Percentiles rank a stretch among this genome's conserved stretches.
These are phyloP conservation scores for Aegilops sharonensis DNA, from an alignment of 176 grass and related monocot species.

Conservation along the genomic window DNA sequence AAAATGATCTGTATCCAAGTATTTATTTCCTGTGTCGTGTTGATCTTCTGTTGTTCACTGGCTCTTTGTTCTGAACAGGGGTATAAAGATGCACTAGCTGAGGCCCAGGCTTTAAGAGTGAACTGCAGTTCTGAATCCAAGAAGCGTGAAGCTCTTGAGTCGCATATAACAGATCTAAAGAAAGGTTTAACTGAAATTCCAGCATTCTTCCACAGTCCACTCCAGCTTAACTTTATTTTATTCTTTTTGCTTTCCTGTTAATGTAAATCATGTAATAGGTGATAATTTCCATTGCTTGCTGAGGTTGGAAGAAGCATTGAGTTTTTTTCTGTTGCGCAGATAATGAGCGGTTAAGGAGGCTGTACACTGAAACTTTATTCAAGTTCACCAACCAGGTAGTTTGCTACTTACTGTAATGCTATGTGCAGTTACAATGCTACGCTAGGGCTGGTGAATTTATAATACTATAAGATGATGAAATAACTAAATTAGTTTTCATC, in stretches of 20 bases:
- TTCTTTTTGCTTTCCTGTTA: neutral
- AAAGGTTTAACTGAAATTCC: conserved; percentile 46
- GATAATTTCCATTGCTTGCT: conserved; percentile 10
- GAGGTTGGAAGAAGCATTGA: conserved; percentile 1
- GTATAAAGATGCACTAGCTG: conserved; percentile 71
- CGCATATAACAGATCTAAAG: conserved; percentile 53
- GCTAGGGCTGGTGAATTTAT: neutral
- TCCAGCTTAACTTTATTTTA: neutral
- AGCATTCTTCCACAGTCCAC: neutral
- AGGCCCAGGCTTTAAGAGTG: conserved; percentile 55
- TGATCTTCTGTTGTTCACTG: conserved; percentile 11
- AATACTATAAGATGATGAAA: neutral
- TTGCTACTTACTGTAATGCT: conserved; percentile 19
- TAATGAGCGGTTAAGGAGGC: conserved; percentile 65
- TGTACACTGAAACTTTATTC: conserved; percentile 70
- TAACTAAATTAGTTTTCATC: neutral
- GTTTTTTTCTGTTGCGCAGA: conserved; percentile 44
- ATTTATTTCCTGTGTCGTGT: neutral
- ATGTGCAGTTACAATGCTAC: neutral
- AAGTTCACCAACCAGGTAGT: conserved; percentile 83
- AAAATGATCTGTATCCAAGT: neutral
- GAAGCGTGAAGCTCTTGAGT: conserved; percentile 52
- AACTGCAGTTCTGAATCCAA: conserved; percentile 55
- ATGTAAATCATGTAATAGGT: neutral
- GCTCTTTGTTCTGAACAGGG: conserved; percentile 37